These are phyloP conservation scores for Camillea tinctor DNA, from an alignment of 2,329 filamentous ascomycete genomes.

Conservation along the genomic window DNA sequence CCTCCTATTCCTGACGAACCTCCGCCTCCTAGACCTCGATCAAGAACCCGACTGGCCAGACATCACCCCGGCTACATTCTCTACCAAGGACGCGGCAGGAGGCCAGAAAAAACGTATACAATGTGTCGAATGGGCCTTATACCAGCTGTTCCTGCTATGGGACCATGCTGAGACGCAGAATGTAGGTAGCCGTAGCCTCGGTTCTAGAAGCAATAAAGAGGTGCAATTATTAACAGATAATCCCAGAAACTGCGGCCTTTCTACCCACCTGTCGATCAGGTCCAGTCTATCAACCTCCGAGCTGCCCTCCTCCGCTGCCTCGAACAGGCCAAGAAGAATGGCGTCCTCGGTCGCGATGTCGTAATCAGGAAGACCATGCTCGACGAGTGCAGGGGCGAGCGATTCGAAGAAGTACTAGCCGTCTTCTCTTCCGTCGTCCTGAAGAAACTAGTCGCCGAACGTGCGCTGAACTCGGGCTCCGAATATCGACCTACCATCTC, in stretches of 20 bases:
- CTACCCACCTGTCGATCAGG: conserved; percentile 85
- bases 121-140: conserved; percentile 87
- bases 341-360: conserved; percentile 73
- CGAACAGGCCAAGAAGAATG: conserved; percentile 84
- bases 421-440: conserved; percentile 82
- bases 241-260: conserved; percentile 80
- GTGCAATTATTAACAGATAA: conserved; percentile 6
- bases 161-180: conserved; percentile 72
- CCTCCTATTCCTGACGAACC: conserved; percentile 74
- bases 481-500: conserved; percentile 47
- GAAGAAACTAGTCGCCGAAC: conserved; percentile 60
- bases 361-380: conserved; percentile 91
- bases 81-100: conserved; percentile 61
- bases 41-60: conserved; percentile 74
- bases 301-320: conserved; percentile 78
- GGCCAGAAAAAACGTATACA: conserved; percentile 82
- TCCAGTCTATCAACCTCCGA: conserved; percentile 88
- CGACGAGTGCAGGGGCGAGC: conserved; percentile 91
- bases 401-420: conserved; percentile 81
- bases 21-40: conserved; percentile 81
- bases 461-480: conserved; percentile 35
- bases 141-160: conserved; percentile 81
- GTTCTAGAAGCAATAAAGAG: no score
- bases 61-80: conserved; percentile 70
- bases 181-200: conserved; percentile 52